phyloP scores from a whole-genome alignment of 371 early-diverging fungal species.

The Rhizomucor miehei region DNA sequence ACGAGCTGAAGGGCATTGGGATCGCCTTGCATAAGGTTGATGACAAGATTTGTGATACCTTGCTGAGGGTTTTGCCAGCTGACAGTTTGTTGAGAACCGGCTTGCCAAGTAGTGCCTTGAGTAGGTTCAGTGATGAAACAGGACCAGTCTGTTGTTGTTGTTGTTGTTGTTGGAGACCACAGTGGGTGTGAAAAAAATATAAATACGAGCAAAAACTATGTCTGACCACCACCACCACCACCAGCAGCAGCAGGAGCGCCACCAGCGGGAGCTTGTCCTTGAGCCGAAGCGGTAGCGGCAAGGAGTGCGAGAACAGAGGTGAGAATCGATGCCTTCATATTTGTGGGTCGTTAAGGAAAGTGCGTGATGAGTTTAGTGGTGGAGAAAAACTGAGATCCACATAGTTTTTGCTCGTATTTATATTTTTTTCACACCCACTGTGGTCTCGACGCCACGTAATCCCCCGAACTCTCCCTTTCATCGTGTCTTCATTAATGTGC shows the following conservation, averaged over 20 bases:
- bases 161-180: neutral
- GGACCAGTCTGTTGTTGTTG: slow-evolving; percentile 16
- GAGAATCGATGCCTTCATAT: slow-evolving; percentile 10
- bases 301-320: slow-evolving; percentile 8
- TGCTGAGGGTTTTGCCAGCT: slow-evolving; percentile 39
- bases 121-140: slow-evolving; percentile 36
- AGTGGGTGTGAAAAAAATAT: no score
- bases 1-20: slow-evolving; percentile 34
- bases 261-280: slow-evolving; percentile 3
- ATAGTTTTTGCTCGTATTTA: no score
- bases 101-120: slow-evolving; percentile 34
- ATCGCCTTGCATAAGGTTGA: slow-evolving; percentile 45
- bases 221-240: slow-evolving; percentile 11
- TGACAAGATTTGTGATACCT: slow-evolving; percentile 25
- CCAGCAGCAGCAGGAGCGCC: slow-evolving; percentile 5
- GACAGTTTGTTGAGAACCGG: slow-evolving; percentile 34
- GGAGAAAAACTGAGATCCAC: no score
- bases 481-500: no score
- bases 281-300: slow-evolving; percentile 5
- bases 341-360: neutral
- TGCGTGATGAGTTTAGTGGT: no score
- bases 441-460: no score
- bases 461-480: no score
- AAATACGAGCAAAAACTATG: no score
- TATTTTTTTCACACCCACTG: no score